Evolutionary conservation across 2,329 filamentous ascomycete species (phyloP).

Genomic region (Colletotrichum euphorbiae): DNA sequence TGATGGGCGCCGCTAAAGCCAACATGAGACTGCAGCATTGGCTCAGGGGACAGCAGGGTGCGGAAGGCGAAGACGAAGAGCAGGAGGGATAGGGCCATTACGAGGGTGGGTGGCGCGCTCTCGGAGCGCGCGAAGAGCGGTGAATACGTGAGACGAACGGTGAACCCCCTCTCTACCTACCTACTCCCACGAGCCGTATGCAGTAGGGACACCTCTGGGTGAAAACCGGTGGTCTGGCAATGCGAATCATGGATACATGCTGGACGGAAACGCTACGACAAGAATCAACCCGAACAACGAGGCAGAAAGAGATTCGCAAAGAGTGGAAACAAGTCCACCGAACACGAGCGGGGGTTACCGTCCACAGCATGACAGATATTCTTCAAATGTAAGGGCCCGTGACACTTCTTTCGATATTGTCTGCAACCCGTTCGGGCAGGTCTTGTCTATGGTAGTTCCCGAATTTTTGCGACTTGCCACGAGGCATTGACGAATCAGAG

Average conservation of each 20-base stretch:
- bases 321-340: conserved; percentile 1
- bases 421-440: conserved; percentile 1
- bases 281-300: conserved; percentile 19
- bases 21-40: conserved; percentile 56
- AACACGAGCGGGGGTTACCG: conserved; percentile 13
- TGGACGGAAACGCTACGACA: background rate
- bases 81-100: conserved; percentile 1
- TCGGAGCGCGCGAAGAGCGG: conserved; percentile 27
- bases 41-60: conserved; percentile 47
- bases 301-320: background rate
- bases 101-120: conserved; percentile 8
- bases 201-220: too few species aligned
- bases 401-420: background rate
- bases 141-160: conserved; percentile 28
- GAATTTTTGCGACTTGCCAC: conserved; percentile 10
- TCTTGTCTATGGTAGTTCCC: background rate
- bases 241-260: too few species aligned
- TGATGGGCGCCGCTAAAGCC: conserved; percentile 50
- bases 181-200: conserved; percentile 12
- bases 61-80: background rate
- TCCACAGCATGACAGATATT: conserved; percentile 13
- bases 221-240: too few species aligned
- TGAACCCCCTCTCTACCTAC: conserved; percentile 6
- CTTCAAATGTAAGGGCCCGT: background rate
- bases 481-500: conserved; percentile 25